Evolutionary conservation across 208 protist species (phyloP).

Genomic region (Endotrypanum monterogeii): DNA sequence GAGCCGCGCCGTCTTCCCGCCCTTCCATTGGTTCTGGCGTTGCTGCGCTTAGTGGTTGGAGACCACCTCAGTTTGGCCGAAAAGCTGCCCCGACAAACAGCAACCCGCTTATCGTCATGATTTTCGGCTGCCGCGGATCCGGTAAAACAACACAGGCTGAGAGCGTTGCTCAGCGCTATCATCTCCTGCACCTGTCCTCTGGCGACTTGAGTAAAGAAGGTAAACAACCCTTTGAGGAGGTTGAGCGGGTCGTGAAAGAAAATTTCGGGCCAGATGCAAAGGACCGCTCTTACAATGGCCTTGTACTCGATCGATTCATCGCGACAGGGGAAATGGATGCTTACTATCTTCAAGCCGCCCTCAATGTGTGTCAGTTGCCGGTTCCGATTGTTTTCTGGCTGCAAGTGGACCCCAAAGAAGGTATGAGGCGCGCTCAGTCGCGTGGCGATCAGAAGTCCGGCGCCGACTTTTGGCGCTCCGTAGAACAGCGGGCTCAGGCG

Average conservation of each 20-base stretch:
- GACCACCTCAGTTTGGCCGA: constrained; percentile 33
- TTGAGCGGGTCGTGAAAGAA: constrained; percentile 54
- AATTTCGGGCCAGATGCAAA: constrained; percentile 60
- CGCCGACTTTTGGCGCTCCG: constrained; percentile 50
- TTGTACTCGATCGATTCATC: constrained; percentile 89
- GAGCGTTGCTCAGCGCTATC: constrained; percentile 61
- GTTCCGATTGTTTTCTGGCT: constrained; percentile 83
- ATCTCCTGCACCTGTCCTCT: constrained; percentile 74
- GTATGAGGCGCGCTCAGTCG: constrained; percentile 54
- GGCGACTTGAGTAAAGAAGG: constrained; percentile 64
- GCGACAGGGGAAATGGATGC: constrained; percentile 75
- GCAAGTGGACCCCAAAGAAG: constrained; percentile 60
- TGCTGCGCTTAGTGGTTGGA: constrained; percentile 15
- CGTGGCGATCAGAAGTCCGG: constrained; percentile 57
- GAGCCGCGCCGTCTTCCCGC: neutral
- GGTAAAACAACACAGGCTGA: constrained; percentile 80
- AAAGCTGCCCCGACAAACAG: constrained; percentile 24
- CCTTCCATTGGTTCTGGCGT: neutral
- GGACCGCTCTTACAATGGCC: constrained; percentile 60
- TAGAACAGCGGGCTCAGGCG: constrained; percentile 76
- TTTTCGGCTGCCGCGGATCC: constrained; percentile 80
- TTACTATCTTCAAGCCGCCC: constrained; percentile 77
- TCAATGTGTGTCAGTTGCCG: constrained; percentile 54
- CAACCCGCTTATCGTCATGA: constrained; percentile 69
- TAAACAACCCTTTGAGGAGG: constrained; percentile 78